Evolutionary conservation across 192 early-diverging fungal species (phyloP).

Genomic region (Obelidium mucronatum): DNA sequence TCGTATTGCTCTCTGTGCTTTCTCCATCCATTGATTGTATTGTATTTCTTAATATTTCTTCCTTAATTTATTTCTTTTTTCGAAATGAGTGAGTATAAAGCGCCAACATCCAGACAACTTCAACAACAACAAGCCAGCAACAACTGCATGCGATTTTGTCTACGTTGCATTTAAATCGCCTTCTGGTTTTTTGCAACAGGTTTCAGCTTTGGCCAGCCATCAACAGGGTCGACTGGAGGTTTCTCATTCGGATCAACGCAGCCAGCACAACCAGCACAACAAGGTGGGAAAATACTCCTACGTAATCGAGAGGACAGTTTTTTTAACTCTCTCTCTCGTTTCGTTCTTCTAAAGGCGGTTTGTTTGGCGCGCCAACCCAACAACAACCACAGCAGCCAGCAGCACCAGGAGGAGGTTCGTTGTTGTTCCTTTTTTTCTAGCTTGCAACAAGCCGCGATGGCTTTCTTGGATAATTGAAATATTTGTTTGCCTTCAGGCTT

Average conservation of each 20-base stretch:
- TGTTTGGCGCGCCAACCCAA: not conserved
- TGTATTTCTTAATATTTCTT: too few relatives aligned
- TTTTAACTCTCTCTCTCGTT: not conserved
- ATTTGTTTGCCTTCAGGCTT: not conserved
- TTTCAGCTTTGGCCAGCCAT: conserved; percentile 30
- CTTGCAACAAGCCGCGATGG: not conserved
- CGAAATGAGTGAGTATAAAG: too few relatives aligned
- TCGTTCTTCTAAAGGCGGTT: not conserved
- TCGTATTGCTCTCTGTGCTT: too few relatives aligned
- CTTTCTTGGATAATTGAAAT: not conserved
- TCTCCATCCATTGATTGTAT: too few relatives aligned
- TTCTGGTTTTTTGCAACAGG: too few relatives aligned
- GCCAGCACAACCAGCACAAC: not conserved
- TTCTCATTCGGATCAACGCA: conserved; percentile 22
- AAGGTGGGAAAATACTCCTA: not conserved
- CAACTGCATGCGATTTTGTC: too few relatives aligned
- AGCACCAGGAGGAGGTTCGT: not conserved
- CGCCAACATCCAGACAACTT: too few relatives aligned
- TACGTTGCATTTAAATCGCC: too few relatives aligned
- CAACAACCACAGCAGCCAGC: not conserved
- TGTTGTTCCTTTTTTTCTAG: not conserved
- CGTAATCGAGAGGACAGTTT: not conserved
- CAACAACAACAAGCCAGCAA: too few relatives aligned
- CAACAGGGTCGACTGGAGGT: not conserved
- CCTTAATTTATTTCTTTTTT: too few relatives aligned